Conservation (phyloP, 371 early-diverging fungal genomes). For the Mortierella sp. region DNA sequence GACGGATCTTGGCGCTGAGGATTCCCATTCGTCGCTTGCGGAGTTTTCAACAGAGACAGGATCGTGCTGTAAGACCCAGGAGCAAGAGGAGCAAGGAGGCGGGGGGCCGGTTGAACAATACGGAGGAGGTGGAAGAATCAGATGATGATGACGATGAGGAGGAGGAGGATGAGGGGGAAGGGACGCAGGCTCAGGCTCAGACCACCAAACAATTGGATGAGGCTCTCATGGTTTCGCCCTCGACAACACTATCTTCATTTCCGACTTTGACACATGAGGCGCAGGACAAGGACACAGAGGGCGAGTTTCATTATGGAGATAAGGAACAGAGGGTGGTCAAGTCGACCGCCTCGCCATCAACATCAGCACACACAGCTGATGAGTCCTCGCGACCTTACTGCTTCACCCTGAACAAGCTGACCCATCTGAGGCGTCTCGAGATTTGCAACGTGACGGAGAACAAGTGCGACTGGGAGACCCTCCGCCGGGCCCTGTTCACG, state of each 20-base stretch:
- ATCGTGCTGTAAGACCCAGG: background rate
- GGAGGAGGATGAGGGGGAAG: background rate
- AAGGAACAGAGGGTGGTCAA: no score
- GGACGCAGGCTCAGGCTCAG: no score
- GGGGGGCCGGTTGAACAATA: background rate
- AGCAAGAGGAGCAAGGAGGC: background rate
- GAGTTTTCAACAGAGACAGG: background rate
- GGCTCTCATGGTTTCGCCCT: background rate
- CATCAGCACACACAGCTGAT: background rate
- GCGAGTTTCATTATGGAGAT: no score
- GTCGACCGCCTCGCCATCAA: background rate
- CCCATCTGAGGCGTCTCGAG: slow-evolving; percentile 33
- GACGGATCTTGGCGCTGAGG: background rate
- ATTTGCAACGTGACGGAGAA: slow-evolving; percentile 28
- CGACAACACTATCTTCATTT: no score
- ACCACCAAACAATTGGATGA: no score
- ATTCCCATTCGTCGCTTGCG: slow-evolving; percentile 11
- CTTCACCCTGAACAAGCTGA: slow-evolving; percentile 39
- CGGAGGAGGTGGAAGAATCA: background rate
- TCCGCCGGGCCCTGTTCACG: slow-evolving; percentile 32
- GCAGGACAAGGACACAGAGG: background rate
- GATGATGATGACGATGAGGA: background rate
- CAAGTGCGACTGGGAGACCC: slow-evolving; percentile 35
- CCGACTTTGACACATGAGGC: no score
- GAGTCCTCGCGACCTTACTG: slow-evolving; percentile 30